These are phyloP conservation scores for Serendipita sp. DNA, from an alignment of 768 basidiomycete species.

Conservation along the genomic window DNA sequence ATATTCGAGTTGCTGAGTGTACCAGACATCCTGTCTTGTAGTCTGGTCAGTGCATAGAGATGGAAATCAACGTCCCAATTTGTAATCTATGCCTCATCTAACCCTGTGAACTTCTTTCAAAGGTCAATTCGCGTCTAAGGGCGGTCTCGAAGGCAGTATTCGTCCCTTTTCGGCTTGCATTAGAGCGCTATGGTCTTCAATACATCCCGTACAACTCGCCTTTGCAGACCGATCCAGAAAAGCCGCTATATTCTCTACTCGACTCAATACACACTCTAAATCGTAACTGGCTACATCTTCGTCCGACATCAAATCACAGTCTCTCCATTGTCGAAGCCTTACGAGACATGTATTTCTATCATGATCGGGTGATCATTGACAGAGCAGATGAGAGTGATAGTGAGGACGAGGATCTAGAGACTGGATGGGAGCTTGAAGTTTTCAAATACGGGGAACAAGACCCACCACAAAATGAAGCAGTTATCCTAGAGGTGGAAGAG, in stretches of 20 bases:
- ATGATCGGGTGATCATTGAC: background rate
- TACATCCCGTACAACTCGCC: background rate
- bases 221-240: background rate
- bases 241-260: background rate
- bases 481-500: background rate
- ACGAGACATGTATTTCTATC: background rate
- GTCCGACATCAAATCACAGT: background rate
- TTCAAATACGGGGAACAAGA: background rate
- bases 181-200: background rate
- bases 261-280: background rate
- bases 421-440: background rate
- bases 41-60: background rate
- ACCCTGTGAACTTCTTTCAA: background rate
- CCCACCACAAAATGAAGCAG: background rate
- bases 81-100: background rate
- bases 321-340: background rate
- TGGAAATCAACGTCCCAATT: no score
- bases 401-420: background rate
- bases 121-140: background rate
- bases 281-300: constrained; percentile 3
- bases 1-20: background rate
- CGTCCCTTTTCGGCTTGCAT: background rate
- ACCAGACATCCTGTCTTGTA: background rate
- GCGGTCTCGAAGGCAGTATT: background rate
- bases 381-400: background rate